These are phyloP conservation scores for Leishmania amazonensis DNA, from an alignment of 208 protist genomes.

Conservation along the genomic window DNA sequence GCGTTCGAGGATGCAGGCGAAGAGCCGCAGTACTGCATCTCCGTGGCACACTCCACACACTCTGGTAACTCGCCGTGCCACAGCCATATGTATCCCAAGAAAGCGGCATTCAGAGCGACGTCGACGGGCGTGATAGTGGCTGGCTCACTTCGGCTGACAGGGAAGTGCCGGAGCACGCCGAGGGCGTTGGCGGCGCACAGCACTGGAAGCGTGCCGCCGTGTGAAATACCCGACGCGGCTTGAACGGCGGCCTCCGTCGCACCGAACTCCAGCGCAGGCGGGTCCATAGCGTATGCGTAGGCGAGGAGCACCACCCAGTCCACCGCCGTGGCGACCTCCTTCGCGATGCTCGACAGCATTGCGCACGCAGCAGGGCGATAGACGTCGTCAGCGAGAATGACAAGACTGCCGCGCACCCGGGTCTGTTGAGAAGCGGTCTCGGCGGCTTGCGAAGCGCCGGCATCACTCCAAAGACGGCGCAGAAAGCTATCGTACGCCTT, in stretches of 20 bases:
- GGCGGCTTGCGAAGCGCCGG: not conserved
- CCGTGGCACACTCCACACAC: slow-evolving; percentile 11
- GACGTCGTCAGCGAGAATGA: slow-evolving; percentile 25
- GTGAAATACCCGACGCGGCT: slow-evolving; percentile 6
- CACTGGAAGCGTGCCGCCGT: slow-evolving; percentile 35
- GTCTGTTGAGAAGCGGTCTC: not conserved
- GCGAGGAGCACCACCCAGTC: slow-evolving; percentile 32
- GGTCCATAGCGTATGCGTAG: slow-evolving; percentile 40
- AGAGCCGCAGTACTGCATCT: slow-evolving; percentile 7
- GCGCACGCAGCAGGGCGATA: slow-evolving; percentile 19
- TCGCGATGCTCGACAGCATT: slow-evolving; percentile 11
- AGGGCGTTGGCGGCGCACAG: slow-evolving; percentile 62
- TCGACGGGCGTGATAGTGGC: slow-evolving; percentile 65
- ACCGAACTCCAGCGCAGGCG: slow-evolving; percentile 57
- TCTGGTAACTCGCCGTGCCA: slow-evolving; percentile 13
- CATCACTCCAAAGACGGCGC: slow-evolving; percentile 14
- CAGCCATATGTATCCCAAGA: slow-evolving; percentile 29
- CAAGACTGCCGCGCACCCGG: slow-evolving; percentile 11
- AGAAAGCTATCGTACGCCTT: slow-evolving; percentile 14
- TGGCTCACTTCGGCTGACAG: slow-evolving; percentile 38
- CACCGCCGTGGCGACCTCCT: slow-evolving; percentile 10
- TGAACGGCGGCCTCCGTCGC: slow-evolving; percentile 29
- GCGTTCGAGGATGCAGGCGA: not conserved
- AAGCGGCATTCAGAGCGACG: slow-evolving; percentile 53
- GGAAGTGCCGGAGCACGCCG: slow-evolving; percentile 53